Evolutionary conservation across 1,284 basidiomycete genomes (phyloP).

Genomic region (Austroboletus niveus): DNA sequence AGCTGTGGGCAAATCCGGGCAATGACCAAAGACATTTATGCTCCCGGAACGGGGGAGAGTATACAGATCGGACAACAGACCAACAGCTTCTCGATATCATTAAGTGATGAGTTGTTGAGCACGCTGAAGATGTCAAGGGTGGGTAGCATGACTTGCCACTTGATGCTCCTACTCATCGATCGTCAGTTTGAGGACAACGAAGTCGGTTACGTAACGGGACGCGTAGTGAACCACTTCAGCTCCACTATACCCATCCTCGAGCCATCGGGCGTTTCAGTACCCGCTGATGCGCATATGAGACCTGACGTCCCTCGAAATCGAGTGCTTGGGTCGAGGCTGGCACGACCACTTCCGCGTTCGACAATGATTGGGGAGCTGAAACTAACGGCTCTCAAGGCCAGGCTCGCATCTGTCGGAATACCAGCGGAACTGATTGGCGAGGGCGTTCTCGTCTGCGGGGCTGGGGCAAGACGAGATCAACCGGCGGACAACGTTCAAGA

Average conservation of each 20-base stretch:
- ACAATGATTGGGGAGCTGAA: constrained; percentile 97
- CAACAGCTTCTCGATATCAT: constrained; percentile 89
- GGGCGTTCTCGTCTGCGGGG: constrained; percentile 91
- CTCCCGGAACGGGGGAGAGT: constrained; percentile 71
- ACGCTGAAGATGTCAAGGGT: constrained; percentile 88
- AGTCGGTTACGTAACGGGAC: constrained; percentile 87
- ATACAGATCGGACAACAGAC: constrained; percentile 95
- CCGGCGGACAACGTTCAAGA: constrained; percentile 57
- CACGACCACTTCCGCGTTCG: constrained; percentile 70
- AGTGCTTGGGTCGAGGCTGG: constrained; percentile 60
- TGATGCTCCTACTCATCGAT: constrained; percentile 4
- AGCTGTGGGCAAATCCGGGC: constrained; percentile 80
- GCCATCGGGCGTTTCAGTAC: constrained; percentile 42
- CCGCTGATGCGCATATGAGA: constrained; percentile 26
- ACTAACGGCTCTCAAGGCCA: constrained; percentile 79
- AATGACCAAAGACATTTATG: constrained; percentile 89
- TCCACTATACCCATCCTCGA: constrained; percentile 74
- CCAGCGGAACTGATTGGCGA: constrained; percentile 92
- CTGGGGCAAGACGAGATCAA: constrained; percentile 48
- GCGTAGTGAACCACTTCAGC: constrained; percentile 78
- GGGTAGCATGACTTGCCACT: constrained; percentile 27
- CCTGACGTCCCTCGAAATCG: constrained; percentile 35
- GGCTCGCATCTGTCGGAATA: constrained; percentile 71
- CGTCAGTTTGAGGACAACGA: constrained; percentile 94
- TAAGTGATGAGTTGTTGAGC: constrained; percentile 84